phyloP scores from a whole-genome alignment of 2,329 filamentous ascomycete species.

The Acarospora socialis region DNA sequence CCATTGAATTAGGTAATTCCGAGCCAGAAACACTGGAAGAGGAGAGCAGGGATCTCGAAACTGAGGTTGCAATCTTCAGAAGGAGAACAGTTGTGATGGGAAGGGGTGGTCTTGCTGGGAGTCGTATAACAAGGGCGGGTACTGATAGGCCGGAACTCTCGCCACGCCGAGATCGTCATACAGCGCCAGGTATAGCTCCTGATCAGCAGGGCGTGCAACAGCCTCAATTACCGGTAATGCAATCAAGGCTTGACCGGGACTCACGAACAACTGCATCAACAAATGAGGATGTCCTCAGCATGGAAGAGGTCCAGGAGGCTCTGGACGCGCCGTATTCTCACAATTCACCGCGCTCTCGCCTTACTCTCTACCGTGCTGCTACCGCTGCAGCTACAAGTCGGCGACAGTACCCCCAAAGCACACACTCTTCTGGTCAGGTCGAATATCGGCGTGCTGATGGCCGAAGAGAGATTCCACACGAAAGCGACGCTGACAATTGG shows the following conservation, averaged over 20 bases:
- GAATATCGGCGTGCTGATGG: slow-evolving; percentile 57
- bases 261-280: too few relatives aligned
- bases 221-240: slow-evolving; percentile 16
- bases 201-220: slow-evolving; percentile 15
- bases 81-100: slow-evolving; percentile 56
- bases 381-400: slow-evolving; percentile 61
- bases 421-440: slow-evolving; percentile 30
- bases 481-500: slow-evolving; percentile 82
- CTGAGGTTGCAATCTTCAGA: slow-evolving; percentile 65
- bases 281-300: too few relatives aligned
- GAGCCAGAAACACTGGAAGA: slow-evolving; percentile 58
- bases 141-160: slow-evolving; percentile 20
- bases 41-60: slow-evolving; percentile 57
- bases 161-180: slow-evolving; percentile 11
- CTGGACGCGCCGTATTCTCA: slow-evolving; percentile 61
- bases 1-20: slow-evolving; percentile 59
- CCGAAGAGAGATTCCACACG: slow-evolving; percentile 60
- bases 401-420: slow-evolving; percentile 45
- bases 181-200: slow-evolving; percentile 14
- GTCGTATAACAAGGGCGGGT: too few relatives aligned
- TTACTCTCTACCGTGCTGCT: slow-evolving; percentile 57
- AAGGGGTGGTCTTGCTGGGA: slow-evolving; percentile 34
- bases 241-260: too few relatives aligned
- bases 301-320: slow-evolving; percentile 36
- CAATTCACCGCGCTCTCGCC: slow-evolving; percentile 53